Conservation (phyloP, 495 filamentous ascomycete genomes). For the Podospora appendiculata region DNA sequence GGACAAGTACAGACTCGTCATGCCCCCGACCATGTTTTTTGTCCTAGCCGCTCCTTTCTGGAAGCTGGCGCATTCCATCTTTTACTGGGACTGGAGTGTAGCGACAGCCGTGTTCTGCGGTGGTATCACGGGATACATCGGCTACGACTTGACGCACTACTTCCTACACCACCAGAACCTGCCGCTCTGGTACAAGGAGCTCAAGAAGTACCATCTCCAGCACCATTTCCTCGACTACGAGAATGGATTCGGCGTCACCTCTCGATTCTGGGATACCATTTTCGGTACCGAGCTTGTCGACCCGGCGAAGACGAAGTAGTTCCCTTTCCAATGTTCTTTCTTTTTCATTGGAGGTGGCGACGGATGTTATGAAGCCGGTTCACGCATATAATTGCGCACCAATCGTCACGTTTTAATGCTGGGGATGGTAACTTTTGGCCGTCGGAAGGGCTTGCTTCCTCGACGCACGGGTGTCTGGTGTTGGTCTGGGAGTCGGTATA, state of each 20-base stretch:
- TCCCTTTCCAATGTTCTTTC: no score
- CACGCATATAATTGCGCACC: no score
- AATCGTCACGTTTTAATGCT: no score
- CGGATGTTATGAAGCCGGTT: no score
- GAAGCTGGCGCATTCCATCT: constrained; percentile 79
- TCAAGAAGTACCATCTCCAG: constrained; percentile 95
- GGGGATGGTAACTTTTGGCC: no score
- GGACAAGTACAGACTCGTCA: constrained; percentile 94
- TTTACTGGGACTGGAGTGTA: constrained; percentile 79
- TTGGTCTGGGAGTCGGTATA: no score
- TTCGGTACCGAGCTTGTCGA: constrained; percentile 78
- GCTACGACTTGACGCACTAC: constrained; percentile 97
- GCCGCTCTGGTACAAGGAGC: constrained; percentile 73
- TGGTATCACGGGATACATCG: constrained; percentile 90
- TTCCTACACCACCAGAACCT: constrained; percentile 97
- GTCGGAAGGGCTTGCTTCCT: no score
- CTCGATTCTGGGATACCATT: constrained; percentile 87
- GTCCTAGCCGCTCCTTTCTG: constrained; percentile 84
- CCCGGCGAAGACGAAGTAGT: constrained; percentile 51
- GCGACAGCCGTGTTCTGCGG: constrained; percentile 75
- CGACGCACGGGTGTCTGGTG: no score
- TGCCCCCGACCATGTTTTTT: constrained; percentile 88
- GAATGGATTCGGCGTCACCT: constrained; percentile 98
- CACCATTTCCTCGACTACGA: constrained; percentile 97
- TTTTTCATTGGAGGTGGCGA: no score